Evolutionary conservation across 2,329 filamentous ascomycete genomes (phyloP), one percentile per base, ranked within the genome.

Genomic region (Exserohilum turcica): DNA sequence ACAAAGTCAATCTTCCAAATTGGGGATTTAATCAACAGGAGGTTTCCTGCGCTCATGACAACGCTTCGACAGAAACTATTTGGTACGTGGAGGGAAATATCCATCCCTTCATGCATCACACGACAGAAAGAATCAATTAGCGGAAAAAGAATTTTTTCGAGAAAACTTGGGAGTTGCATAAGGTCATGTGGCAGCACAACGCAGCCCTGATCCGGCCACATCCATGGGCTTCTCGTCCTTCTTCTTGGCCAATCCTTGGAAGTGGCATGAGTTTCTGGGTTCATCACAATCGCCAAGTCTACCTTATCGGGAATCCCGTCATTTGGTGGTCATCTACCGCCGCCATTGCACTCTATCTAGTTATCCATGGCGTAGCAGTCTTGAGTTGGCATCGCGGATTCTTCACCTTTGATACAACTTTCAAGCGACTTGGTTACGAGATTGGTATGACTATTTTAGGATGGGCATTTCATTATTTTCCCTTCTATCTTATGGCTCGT

Each of bases 191-290:
- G 94, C 92, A 84, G 67, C 99, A 94, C 31, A 99, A 99, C 72
- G 94, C 94, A 28, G 94, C 94, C 37, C 85, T 99, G 43, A 91
- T 94, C 21, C 94, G 97, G 70, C 96, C 92, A 15, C 94, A 99
- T 72, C 91, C 92, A 45, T 99, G 95, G 94, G 94, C 99, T 74
- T 97, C 94, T 42, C 90, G 94, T 39, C 94, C 94, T 28, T 85
- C 86, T 29, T 93, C 92, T 6, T 99, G 94, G 94, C 94, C 94
- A 18, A 84, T 95, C 52, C 85, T 99, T 45, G 86, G 86, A 63
- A 91, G 94, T 58, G 94, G 94, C 68, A 99, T 99, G 82, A 99
- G 99, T 80, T 99, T 99, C 82, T 99, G 94, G 94, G 92, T 92
- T 62, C 91, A 89, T 68, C 84, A 97, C 68, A 84, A 96, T 75